Base-by-base conservation (phyloP, 192 early-diverging fungal genomes). In the Backusella liffmaniae region DNA sequence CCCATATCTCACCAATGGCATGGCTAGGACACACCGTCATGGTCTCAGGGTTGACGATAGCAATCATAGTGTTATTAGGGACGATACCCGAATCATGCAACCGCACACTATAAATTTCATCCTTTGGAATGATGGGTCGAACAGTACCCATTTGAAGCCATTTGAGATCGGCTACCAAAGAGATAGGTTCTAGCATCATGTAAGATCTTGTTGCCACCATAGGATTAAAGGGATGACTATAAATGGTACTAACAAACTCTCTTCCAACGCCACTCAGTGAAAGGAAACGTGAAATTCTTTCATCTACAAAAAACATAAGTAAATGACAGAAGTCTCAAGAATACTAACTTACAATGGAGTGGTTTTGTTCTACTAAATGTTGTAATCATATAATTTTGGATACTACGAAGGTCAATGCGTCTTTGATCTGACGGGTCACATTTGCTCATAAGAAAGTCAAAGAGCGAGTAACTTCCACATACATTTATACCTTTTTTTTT, bases 1-100 rank as follows among this genome's bases (percentile, higher is more conserved):
- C 93, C 94, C 94, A 96, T 26, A 96, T 95, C 83, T 95, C 95
- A 46, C 95, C 95, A 72, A 95, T 84, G 65, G 89, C 87, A 44
- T 92, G 88, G 5, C 88, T 88, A 1, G 87, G 79, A 74, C 93
- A 91, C 8, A 94, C 83, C 8, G 78, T 81, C 13, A 85, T 83
- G 9, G 94, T 93, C 53, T 86, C 86, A 1, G 94, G 93, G 49
- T 96, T 88, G 34, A 96, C 92, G 56, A 96, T 95, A 32, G 93
- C 95, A 36, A 95, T 90, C 82, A 92, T 91, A 0, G 95, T 93
- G 75, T 91, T 91, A 59, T 86, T 91, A 10, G 91, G 85, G 2
- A 94, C 86, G 62, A 88, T 93, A 70, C 92, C 92, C 49, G 88
- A 89, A 75, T 94, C 92, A 73, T 92, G 89, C 26, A 94, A 78